Evolutionary conservation across 179 eudicot genomes (phyloP).

Genomic region (Spergularia azorica): DNA sequence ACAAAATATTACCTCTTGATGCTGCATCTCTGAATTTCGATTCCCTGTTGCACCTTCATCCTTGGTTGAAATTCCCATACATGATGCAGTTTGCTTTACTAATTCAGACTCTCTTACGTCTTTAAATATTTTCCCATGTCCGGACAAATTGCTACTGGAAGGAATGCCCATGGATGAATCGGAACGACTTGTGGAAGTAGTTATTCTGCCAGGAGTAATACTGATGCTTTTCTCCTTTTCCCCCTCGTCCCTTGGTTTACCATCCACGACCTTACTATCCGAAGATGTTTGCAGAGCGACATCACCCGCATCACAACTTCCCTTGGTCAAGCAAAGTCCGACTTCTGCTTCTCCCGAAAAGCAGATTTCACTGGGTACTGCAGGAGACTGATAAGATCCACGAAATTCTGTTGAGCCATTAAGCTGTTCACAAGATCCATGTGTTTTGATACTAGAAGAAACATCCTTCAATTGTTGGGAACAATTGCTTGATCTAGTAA

Average conservation of each 20-base stretch:
- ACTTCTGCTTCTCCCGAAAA: conserved; percentile 1
- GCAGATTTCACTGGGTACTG: background rate
- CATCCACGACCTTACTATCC: conserved; percentile 12
- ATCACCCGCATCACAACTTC: conserved; percentile 21
- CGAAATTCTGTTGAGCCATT: background rate
- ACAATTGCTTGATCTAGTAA: background rate
- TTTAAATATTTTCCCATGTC: conserved; percentile 23
- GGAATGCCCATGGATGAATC: background rate
- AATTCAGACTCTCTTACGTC: conserved; percentile 22
- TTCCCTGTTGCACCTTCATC: conserved; percentile 18
- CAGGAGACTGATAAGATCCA: background rate
- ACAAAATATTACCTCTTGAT: conserved; percentile 48
- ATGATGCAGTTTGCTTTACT: conserved; percentile 20
- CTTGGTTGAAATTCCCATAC: conserved; percentile 11
- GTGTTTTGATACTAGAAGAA: conserved; percentile 10
- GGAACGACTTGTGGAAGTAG: conserved; percentile 27
- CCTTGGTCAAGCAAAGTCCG: conserved; percentile 5
- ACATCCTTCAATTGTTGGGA: conserved; percentile 5
- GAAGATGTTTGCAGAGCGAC: conserved; percentile 23
- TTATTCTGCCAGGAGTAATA: conserved; percentile 13
- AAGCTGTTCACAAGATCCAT: background rate
- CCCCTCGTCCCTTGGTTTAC: conserved; percentile 19
- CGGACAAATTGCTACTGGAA: background rate
- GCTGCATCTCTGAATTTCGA: conserved; percentile 14
- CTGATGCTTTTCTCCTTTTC: conserved; percentile 7